Base-by-base conservation (phyloP, 2,329 filamentous ascomycete species). In the Fusarium sublunatum region DNA sequence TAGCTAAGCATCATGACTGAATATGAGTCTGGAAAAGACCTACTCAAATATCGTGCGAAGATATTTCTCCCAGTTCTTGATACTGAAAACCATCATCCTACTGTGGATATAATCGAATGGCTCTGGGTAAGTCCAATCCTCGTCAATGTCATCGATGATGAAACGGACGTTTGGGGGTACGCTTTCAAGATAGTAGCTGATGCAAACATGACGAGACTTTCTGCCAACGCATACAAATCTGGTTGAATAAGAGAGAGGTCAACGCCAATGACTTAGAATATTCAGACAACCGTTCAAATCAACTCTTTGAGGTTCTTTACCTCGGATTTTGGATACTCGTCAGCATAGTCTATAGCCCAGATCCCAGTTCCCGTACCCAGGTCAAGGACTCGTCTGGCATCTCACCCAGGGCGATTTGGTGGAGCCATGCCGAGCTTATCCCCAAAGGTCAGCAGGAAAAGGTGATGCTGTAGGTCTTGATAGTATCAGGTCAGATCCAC, bases 261-360 rank as follows among this genome's bases (percentile, higher is more conserved):
- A 5, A 50, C 19, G 2, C 44, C 44, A 6, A 39, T 44, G 0
- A 56, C 47, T 39, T 56, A 7, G 6, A 2, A 1, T 12, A 3
- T 39, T 9, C 34, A 24, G 36, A 7, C 22, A 10, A 8, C 5
- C 2, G 2, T 15, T 22, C 2, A 2, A 0, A 2, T 2, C 19
- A 19, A 19, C 19, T 19, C 19, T 19, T 19, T 19, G 19, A 19
- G 6, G 2, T 31, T 11, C 13, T 5, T 19, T 42, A 35, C 52
- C 31, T 55, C 47, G 7, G 53, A 19, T 41, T 52, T 15, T 0
- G 51, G 51, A 22, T 61, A 50, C 7, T 61, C 57, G n/a, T 61
- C 57, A 3, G 50, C 58, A 5, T 35, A 61, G 25, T 61, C 58
- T 5, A 61, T 61, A 6, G 58, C 58, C 58, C 56, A 61, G 4